Base-by-base conservation (phyloP, 2,329 filamentous ascomycete genomes). In the Dissoconium aciculare region DNA sequence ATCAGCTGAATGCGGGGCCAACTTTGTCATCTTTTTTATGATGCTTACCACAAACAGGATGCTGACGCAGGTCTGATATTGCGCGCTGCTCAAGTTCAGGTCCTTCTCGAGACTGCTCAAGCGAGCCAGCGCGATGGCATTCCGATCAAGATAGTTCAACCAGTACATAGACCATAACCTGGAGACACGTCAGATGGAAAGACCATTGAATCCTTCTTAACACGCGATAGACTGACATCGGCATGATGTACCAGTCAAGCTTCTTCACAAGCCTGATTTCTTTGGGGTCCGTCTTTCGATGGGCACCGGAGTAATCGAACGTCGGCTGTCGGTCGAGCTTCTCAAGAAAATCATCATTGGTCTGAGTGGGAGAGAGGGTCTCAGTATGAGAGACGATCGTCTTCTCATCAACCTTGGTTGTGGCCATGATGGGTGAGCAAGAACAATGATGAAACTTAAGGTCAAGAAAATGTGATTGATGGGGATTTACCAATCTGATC, bases 91-190 rank as follows among this genome's bases (percentile, higher is more conserved):
- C 40, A 62, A 50, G 8, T 49, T 45, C 11, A 60, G 46, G 28
- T 66, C 62, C 5, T 56, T 42, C 34, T 62, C 59, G 4, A 64
- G 39, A 15, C 30, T 31, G 32, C 30, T 37, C 12, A 46, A 27
- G 28, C 59, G 53, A 4, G 62, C 61, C 26, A 62, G 58, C 0
- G 59, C 58, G 31, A 66, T 64, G 15, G 60, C 61, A 33, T 64
- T 64, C 15, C 47, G 35, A 32, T 49, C 46, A 4, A 49, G 38
- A 17, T 47, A 49, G 29, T 49, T 49, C 15, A 48, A 38, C 31
- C 39, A 40, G 28, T 48, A 48, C 42, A 47, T 43, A 2, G 35
- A 21, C 45, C 45, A 47, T 5, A 47, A 30, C 27, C 37, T 41
- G 27, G 15, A 9, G 15, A 11, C 17, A 31, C 25, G 13, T 36